Evolutionary conservation across 2,329 filamentous ascomycete species (phyloP).

Genomic region (Aspergillus jensenii): DNA sequence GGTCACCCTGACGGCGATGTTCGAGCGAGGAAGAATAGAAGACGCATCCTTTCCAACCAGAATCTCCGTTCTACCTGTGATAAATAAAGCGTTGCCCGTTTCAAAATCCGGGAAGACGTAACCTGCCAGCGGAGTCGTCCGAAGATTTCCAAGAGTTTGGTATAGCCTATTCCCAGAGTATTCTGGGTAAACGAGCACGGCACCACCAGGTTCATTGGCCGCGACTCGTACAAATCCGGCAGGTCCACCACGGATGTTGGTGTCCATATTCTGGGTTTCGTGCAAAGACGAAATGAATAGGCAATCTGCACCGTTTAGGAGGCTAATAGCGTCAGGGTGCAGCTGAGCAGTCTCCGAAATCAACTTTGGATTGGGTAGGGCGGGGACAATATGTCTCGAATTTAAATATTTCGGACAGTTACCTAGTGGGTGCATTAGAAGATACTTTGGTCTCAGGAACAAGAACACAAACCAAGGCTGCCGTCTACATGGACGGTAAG

Average conservation of each 20-base stretch:
- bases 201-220: constrained; percentile 49
- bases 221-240: constrained; percentile 71
- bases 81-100: constrained; percentile 70
- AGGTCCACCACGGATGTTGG: constrained; percentile 73
- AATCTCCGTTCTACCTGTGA: constrained; percentile 68
- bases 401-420: constrained; percentile 91
- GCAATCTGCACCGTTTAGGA: constrained; percentile 67
- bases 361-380: constrained; percentile 54
- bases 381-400: constrained; percentile 62
- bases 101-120: constrained; percentile 72
- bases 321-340: constrained; percentile 53
- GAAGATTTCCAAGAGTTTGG: constrained; percentile 77
- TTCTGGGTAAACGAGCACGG: constrained; percentile 72
- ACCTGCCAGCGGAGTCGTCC: constrained; percentile 65
- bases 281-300: constrained; percentile 75
- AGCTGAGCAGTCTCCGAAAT: constrained; percentile 52
- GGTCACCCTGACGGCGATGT: constrained; percentile 69
- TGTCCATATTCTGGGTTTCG: constrained; percentile 69
- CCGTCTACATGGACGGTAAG: constrained; percentile 69
- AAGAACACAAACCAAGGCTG: constrained; percentile 54
- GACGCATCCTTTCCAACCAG: constrained; percentile 65
- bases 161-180: constrained; percentile 84
- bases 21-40: constrained; percentile 64
- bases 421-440: constrained; percentile 40
- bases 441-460: neutral